Base-by-base conservation (phyloP, 1,284 basidiomycete species). In the Ceratobasidium sp. region DNA sequence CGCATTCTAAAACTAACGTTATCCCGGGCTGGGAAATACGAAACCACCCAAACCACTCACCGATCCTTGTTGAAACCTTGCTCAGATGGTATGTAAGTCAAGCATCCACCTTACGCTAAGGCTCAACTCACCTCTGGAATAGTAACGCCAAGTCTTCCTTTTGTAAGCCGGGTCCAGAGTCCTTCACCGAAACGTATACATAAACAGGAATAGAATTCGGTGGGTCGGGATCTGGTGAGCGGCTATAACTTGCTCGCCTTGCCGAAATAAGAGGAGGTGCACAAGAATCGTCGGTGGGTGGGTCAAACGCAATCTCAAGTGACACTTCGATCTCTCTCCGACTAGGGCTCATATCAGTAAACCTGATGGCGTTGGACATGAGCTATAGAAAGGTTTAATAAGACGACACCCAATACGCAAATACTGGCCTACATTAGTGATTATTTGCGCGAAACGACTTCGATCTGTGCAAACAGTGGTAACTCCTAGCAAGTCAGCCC, bases 81-180 rank as follows among this genome's bases (percentile, higher is more conserved):
- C 40, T 52, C 62, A 66, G 68, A 65, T 6, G 64, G 38, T 10
- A 38, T 33, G 38, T 70, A 23, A 62, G 54, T 33, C 17, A 28
- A 13, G 13, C 4, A 40, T 52, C 20, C 17, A 33, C 23, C 44
- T 7, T 23, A 48, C n/a, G 20, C 9, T 28, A 33, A 2, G 4
- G 26, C 4, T 9, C 9, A 38, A 67, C 61, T 78, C 79, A 81
- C 73, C 81, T 56, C 59, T 82, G 78, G 54, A 81, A 82, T 28
- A 81, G 66, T 33, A 81, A 67, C 3, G 78, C 71, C 15, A 83
- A 68, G 65, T 82, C 82, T 23, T 80, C 82, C 13, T 81, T 81
- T 28, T 82, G 79, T n/a, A 83, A 59, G 0, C 82, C 82, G 28
- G 82, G 82, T 0, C 82, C 82, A 12, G 82, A 82, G 62, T 83